A percentile compares a stretch with the other conserved stretches of the same genome.
Evolutionary conservation across 306 rosid species (phyloP).

Genomic region (Acacia acuminata): DNA sequence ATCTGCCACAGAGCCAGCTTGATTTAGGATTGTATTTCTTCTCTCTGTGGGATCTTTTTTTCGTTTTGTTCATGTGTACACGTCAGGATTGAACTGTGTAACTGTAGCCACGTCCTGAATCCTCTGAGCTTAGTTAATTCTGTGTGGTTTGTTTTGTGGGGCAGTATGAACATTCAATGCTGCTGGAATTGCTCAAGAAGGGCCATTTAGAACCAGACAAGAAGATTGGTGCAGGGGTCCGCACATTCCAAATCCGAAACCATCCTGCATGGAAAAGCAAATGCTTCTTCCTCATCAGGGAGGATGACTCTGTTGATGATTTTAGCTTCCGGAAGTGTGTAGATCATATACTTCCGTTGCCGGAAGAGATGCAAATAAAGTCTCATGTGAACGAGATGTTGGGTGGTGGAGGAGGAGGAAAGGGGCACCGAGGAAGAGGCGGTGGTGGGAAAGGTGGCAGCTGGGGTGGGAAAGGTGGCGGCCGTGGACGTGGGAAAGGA

Average conservation of each 20-base stretch:
- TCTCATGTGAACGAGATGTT: constrained; percentile 54
- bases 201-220: constrained; percentile 79
- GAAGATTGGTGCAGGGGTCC: constrained; percentile 75
- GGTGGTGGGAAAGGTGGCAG: constrained; percentile 66
- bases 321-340: constrained; percentile 97
- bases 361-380: constrained; percentile 68
- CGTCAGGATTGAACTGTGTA: not conserved
- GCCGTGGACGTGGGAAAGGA: constrained; percentile 63
- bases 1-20: not conserved
- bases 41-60: not conserved
- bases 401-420: constrained; percentile 50
- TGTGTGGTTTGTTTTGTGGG: constrained; percentile 28
- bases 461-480: constrained; percentile 63
- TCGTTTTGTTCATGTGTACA: not conserved
- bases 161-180: constrained; percentile 79
- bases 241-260: constrained; percentile 67
- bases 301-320: constrained; percentile 73
- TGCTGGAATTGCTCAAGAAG: constrained; percentile 82
- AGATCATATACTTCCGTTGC: constrained; percentile 84
- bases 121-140: not conserved
- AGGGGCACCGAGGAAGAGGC: constrained; percentile 58
- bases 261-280: constrained; percentile 78
- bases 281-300: constrained; percentile 88
- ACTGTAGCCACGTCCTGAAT: constrained; percentile 12
- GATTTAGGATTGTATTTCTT: not conserved